phyloP scores from a whole-genome alignment of 139 green algal species.

The Volvox africanus region DNA sequence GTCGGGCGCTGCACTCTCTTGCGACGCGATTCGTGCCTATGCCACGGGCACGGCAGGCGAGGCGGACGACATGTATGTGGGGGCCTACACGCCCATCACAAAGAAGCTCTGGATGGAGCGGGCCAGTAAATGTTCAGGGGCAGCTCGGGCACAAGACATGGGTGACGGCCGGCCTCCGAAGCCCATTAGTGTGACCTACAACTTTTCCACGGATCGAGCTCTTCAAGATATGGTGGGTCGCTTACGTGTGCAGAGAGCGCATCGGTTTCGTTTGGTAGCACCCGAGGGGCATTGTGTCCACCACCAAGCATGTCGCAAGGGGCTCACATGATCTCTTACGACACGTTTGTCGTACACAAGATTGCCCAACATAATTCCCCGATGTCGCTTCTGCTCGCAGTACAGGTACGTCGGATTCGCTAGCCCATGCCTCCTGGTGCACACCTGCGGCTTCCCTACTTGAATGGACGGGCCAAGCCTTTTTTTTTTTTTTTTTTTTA shows the following conservation, averaged over 20 bases:
- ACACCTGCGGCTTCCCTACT: too few species aligned
- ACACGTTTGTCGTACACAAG: too few species aligned
- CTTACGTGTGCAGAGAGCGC: not conserved
- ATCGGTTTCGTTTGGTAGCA: too few species aligned
- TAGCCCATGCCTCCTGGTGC: not conserved
- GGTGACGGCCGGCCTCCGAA: conserved; percentile 39
- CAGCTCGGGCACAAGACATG: too few species aligned
- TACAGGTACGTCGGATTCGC: conserved; percentile 61
- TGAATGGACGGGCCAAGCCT: too few species aligned
- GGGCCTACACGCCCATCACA: conserved; percentile 73
- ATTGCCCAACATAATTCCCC: too few species aligned
- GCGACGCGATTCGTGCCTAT: not conserved
- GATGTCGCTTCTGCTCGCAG: conserved; percentile 44
- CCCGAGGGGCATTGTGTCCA: too few species aligned
- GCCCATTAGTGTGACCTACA: conserved; percentile 60
- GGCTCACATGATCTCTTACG: too few species aligned
- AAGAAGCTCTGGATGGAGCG: conserved; percentile 72
- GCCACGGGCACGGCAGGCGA: not conserved
- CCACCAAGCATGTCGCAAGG: too few species aligned
- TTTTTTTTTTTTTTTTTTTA: too few species aligned
- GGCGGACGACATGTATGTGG: conserved; percentile 51
- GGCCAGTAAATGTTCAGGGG: not conserved
- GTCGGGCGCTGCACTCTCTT: not conserved
- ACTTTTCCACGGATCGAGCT: conserved; percentile 68
- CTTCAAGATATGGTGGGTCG: conserved; percentile 68